Evolutionary conservation across 2,329 filamentous ascomycete species (phyloP).

Genomic region (Aspergillus udagawae): DNA sequence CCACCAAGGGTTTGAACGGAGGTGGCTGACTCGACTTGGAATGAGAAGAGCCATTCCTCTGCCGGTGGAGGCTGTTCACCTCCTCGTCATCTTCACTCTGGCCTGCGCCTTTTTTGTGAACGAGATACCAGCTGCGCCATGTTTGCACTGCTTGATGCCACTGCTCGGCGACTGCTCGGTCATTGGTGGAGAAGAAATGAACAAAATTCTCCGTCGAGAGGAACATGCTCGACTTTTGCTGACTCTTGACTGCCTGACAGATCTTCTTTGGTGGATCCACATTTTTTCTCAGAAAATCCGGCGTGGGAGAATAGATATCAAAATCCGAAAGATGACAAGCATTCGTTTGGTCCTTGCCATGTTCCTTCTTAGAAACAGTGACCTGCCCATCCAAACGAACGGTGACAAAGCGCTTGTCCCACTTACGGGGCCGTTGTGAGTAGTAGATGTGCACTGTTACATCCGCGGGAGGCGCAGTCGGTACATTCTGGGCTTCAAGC

Average conservation of each 20-base stretch:
- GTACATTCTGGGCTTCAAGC: constrained; percentile 63
- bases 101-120: constrained; percentile 64
- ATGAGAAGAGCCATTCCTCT: constrained; percentile 27
- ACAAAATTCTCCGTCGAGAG: constrained; percentile 79
- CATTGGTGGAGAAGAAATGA: constrained; percentile 84
- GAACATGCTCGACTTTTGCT: constrained; percentile 83
- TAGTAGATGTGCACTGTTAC: constrained; percentile 71
- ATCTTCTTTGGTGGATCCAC: constrained; percentile 80
- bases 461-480: constrained; percentile 60
- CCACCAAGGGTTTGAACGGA: constrained; percentile 63
- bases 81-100: constrained; percentile 17
- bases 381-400: constrained; percentile 70
- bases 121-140: constrained; percentile 91
- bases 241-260: constrained; percentile 86
- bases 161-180: constrained; percentile 59
- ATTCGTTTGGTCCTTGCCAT: constrained; percentile 63
- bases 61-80: constrained; percentile 10
- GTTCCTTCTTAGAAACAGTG: constrained; percentile 65
- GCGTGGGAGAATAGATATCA: constrained; percentile 78
- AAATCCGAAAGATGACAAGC: constrained; percentile 88
- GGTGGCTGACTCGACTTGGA: constrained; percentile 23
- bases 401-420: constrained; percentile 80
- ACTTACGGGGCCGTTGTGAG: constrained; percentile 76
- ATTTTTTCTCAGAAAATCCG: constrained; percentile 62
- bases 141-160: constrained; percentile 70